Percentiles rank a stretch among this genome's conserved stretches.
Evolutionary conservation across 495 filamentous ascomycete genomes (phyloP).

Genomic region (Glonium stellatum): DNA sequence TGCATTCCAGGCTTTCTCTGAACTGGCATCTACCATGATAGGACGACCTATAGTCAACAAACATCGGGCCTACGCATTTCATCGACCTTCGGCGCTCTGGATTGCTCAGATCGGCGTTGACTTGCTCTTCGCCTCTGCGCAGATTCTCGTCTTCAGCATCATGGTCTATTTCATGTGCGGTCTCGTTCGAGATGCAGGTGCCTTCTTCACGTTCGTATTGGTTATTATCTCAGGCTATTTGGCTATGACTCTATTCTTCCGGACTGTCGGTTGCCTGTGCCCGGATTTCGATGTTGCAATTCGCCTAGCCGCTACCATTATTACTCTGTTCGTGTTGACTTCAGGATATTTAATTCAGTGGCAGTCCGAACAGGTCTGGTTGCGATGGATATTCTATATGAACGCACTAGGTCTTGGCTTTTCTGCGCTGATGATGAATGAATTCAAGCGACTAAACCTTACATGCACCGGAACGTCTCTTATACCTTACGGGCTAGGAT

Average conservation of each 20-base stretch:
- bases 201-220: conserved; percentile 74
- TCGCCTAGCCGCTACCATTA: conserved; percentile 60
- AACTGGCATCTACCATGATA: conserved; percentile 63
- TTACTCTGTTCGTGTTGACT: conserved; percentile 72
- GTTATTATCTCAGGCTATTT: conserved; percentile 64
- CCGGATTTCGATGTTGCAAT: conserved; percentile 83
- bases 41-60: conserved; percentile 71
- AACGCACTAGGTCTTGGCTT: conserved; percentile 72
- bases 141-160: conserved; percentile 63
- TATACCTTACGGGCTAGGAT: conserved; percentile 57
- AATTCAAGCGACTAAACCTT: conserved; percentile 59
- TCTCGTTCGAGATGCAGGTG: conserved; percentile 56
- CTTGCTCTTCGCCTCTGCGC: conserved; percentile 57
- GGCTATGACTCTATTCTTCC: conserved; percentile 73
- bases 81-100: conserved; percentile 71
- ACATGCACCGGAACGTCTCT: conserved; percentile 57
- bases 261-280: conserved; percentile 68
- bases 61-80: conserved; percentile 71
- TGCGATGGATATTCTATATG: conserved; percentile 76
- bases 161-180: conserved; percentile 79
- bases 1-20: conserved; percentile 70
- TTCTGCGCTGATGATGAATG: conserved; percentile 72
- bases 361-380: conserved; percentile 60
- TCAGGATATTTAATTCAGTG: conserved; percentile 76
- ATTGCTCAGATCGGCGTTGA: conserved; percentile 77